These are phyloP conservation scores for Podospora anserina DNA, from an alignment of 495 filamentous ascomycete species.

Conservation along the genomic window DNA sequence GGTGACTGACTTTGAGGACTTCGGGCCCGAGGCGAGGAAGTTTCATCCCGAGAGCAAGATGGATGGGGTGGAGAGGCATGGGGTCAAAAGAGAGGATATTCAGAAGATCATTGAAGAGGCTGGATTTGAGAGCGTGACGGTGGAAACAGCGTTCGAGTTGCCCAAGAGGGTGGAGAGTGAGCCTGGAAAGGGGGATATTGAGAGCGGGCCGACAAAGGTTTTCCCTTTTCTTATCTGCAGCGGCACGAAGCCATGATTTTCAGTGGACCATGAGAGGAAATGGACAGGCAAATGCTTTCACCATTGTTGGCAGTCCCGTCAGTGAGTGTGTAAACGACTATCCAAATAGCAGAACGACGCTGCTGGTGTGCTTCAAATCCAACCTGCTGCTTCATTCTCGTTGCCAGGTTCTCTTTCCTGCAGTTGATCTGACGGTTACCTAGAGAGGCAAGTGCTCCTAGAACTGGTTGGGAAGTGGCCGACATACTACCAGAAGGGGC, in stretches of 20 bases:
- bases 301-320: no score
- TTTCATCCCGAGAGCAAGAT: conserved; percentile 53
- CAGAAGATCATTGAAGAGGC: conserved; percentile 39
- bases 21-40: conserved; percentile 47
- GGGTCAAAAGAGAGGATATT: conserved; percentile 43
- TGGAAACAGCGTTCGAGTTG: conserved; percentile 45
- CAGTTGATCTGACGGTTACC: no score
- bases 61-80: conserved; percentile 54
- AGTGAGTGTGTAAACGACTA: no score
- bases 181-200: conserved; percentile 30
- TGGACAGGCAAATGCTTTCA: no score
- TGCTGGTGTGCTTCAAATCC: no score
- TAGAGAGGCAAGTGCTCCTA: no score
- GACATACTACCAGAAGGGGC: no score
- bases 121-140: conserved; percentile 47
- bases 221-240: conserved; percentile 55
- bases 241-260: conserved; percentile 26
- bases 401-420: no score
- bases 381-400: no score
- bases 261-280: not conserved
- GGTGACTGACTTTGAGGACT: conserved; percentile 58
- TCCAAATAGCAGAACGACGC: no score
- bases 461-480: no score
- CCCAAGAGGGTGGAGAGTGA: conserved; percentile 45
- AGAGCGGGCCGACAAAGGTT: conserved; percentile 23